These are phyloP conservation scores for Ustilago hordei DNA, from an alignment of 1,284 basidiomycete genomes.

Conservation along the genomic window DNA sequence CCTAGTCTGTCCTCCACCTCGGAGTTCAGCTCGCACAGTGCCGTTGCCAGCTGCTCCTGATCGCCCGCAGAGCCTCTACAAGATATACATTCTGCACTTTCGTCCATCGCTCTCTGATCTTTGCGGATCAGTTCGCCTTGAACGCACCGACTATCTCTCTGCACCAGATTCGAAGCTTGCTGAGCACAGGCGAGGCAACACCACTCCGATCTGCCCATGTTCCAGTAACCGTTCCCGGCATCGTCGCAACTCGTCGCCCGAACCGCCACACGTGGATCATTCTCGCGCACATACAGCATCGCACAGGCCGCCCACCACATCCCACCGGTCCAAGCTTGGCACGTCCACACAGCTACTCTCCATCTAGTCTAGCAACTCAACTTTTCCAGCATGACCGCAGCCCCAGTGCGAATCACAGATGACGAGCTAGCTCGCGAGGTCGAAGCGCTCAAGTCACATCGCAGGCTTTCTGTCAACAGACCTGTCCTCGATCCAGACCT, in stretches of 20 bases:
- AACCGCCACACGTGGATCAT: constrained; percentile 4
- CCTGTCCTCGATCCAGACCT: constrained; percentile 67
- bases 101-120: neutral
- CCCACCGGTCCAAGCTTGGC: neutral
- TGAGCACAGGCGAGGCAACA: constrained; percentile 10
- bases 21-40: too few relatives aligned
- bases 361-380: neutral
- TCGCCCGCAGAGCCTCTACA: neutral
- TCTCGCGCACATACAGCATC: neutral
- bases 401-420: constrained; percentile 54
- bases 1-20: neutral
- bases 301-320: neutral
- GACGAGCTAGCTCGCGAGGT: constrained; percentile 66
- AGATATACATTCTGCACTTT: neutral
- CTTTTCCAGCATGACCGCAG: constrained; percentile 28
- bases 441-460: constrained; percentile 65
- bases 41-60: neutral
- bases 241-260: constrained; percentile 16
- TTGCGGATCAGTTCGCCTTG: neutral
- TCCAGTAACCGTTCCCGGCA: constrained; percentile 8
- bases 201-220: constrained; percentile 19
- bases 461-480: constrained; percentile 63
- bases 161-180: neutral
- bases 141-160: neutral
- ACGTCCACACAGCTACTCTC: neutral